Evolutionary conservation across 257 asterid genomes (phyloP).

Genomic region (Anisodus acutangulus): DNA sequence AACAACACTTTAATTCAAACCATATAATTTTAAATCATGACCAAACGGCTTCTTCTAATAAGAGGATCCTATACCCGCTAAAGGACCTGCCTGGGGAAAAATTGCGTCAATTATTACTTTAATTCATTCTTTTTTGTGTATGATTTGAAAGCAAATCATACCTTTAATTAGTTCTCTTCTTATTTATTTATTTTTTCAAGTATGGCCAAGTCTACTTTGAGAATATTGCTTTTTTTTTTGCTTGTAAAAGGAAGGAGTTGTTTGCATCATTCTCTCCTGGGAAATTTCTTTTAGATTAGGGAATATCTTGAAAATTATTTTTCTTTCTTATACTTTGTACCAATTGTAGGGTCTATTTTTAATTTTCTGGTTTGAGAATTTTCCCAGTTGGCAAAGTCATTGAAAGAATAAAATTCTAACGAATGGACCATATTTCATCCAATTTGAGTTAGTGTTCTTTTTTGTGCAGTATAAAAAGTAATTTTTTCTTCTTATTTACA

Average conservation of each 20-base stretch:
- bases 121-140: constrained; percentile 30
- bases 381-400: constrained; percentile 28
- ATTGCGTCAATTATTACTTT: constrained; percentile 31
- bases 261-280: constrained; percentile 36
- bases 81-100: constrained; percentile 16
- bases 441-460: not conserved
- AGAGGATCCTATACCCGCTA: constrained; percentile 30
- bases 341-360: constrained; percentile 24
- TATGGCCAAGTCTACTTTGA: constrained; percentile 32
- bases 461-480: constrained; percentile 4
- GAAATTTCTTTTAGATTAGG: constrained; percentile 26
- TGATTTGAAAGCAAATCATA: constrained; percentile 29
- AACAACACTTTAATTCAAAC: too few species aligned
- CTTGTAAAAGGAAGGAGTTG: constrained; percentile 17
- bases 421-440: constrained; percentile 19
- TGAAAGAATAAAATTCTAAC: constrained; percentile 21
- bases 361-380: constrained; percentile 16
- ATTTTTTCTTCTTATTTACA: not conserved
- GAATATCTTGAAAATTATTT: constrained; percentile 34
- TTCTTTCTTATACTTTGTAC: constrained; percentile 4
- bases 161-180: constrained; percentile 27
- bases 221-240: constrained; percentile 15
- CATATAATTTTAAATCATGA: too few species aligned
- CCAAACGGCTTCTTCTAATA: constrained; percentile 31
- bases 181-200: not conserved